phyloP scores from a whole-genome alignment of 257 asterid genomes.

The Fraxinus quadrangulata region DNA sequence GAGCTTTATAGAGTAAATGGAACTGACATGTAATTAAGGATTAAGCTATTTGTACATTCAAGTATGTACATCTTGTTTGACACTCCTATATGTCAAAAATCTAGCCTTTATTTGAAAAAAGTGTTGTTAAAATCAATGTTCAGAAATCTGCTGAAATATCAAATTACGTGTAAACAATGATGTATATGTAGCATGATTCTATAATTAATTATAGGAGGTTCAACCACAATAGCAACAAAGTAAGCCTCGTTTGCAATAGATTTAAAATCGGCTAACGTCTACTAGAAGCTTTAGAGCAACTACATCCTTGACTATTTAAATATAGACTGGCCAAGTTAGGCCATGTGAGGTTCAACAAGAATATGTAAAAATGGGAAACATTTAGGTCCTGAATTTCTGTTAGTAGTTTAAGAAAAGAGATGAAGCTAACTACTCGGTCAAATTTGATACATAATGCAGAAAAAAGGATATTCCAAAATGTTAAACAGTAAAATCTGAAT shows the following conservation, averaged over 20 bases:
- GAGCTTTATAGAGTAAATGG: slow-evolving; percentile 1
- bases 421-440: neutral
- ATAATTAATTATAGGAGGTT: neutral
- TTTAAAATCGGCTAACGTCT: neutral
- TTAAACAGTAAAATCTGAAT: neutral
- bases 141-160: too few species aligned
- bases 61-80: too few species aligned
- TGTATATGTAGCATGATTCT: too few species aligned
- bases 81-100: too few species aligned
- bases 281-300: too few species aligned
- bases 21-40: neutral
- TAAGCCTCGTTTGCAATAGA: neutral
- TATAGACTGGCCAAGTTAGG: neutral
- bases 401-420: neutral
- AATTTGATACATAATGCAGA: too few species aligned
- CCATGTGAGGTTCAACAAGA: neutral
- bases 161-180: too few species aligned
- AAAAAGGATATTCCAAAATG: too few species aligned
- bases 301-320: neutral
- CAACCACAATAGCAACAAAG: neutral
- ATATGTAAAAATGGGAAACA: neutral
- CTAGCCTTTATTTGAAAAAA: too few species aligned
- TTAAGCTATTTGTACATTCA: too few species aligned
- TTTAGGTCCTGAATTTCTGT: neutral
- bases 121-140: too few species aligned